Conservation (phyloP, 176 grass and related monocot genomes). For the Thalia dealbata region DNA sequence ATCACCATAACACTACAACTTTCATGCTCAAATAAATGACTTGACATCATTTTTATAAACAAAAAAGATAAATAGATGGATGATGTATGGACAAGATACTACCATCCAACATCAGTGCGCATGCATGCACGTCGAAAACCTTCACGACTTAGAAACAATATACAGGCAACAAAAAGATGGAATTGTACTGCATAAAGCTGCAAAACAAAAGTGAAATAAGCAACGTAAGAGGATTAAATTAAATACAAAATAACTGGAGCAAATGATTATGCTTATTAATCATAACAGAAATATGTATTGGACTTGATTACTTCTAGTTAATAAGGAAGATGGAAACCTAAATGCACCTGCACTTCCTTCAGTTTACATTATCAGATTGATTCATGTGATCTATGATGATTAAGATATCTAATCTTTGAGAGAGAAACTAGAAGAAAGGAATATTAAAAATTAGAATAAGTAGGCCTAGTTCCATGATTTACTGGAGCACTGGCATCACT, state of each 20-base stretch:
- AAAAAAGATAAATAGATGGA: not conserved
- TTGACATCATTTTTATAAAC: not conserved
- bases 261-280: not conserved
- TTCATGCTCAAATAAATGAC: not conserved
- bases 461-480: not conserved
- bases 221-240: not conserved
- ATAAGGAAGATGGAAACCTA: no score
- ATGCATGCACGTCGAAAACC: conserved; percentile 95
- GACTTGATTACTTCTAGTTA: no score
- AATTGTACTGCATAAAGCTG: conserved; percentile 85
- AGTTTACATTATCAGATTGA: no score
- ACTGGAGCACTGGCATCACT: not conserved
- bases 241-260: not conserved
- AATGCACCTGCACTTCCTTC: no score
- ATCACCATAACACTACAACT: not conserved
- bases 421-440: no score
- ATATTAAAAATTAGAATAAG: not conserved
- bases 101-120: conserved; percentile 67
- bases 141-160: conserved; percentile 93
- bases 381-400: no score
- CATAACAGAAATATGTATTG: not conserved
- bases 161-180: conserved; percentile 80
- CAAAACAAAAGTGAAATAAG: conserved; percentile 6
- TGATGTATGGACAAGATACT: conserved; percentile 8
- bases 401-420: no score